phyloP scores from a whole-genome alignment of 2,329 filamentous ascomycete species.

The Aspergillus sp. region DNA sequence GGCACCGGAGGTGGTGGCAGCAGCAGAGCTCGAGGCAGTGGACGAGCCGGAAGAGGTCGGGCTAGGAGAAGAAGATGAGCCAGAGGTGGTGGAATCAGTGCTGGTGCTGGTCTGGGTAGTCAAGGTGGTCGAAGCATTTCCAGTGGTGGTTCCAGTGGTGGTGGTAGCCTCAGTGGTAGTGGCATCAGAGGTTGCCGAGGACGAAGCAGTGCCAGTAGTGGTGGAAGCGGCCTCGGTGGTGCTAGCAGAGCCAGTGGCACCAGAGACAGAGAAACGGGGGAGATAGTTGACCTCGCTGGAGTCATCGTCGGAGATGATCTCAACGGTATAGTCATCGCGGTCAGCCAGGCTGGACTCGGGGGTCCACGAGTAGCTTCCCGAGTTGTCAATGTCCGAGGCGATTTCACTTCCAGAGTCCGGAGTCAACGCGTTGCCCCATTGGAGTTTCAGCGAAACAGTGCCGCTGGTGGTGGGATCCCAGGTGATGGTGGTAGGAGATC shows the following conservation, averaged over 20 bases:
- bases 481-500: conserved; percentile 40
- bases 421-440: conserved; percentile 40
- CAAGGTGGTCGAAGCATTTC: conserved; percentile 14
- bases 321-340: conserved; percentile 48
- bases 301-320: conserved; percentile 48
- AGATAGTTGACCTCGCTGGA: conserved; percentile 46
- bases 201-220: conserved; percentile 16
- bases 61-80: conserved; percentile 11
- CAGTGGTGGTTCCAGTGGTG: conserved; percentile 10
- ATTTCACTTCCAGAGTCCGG: conserved; percentile 37
- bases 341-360: conserved; percentile 37
- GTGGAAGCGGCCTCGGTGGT: conserved; percentile 13
- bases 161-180: conserved; percentile 17
- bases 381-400: conserved; percentile 43
- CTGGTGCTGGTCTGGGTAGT: conserved; percentile 18
- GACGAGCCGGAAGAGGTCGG: conserved; percentile 8
- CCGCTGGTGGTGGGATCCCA: conserved; percentile 48
- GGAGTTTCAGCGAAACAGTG: conserved; percentile 49
- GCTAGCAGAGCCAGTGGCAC: conserved; percentile 35
- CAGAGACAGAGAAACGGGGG: conserved; percentile 47
- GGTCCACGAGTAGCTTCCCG: conserved; percentile 46
- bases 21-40: conserved; percentile 12
- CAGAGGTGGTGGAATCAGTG: conserved; percentile 15
- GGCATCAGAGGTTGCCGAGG: conserved; percentile 18
- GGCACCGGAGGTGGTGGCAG: conserved; percentile 16